Evolutionary conservation across 495 filamentous ascomycete genomes (phyloP).

Genomic region (Recurvomyces mirabilis): DNA sequence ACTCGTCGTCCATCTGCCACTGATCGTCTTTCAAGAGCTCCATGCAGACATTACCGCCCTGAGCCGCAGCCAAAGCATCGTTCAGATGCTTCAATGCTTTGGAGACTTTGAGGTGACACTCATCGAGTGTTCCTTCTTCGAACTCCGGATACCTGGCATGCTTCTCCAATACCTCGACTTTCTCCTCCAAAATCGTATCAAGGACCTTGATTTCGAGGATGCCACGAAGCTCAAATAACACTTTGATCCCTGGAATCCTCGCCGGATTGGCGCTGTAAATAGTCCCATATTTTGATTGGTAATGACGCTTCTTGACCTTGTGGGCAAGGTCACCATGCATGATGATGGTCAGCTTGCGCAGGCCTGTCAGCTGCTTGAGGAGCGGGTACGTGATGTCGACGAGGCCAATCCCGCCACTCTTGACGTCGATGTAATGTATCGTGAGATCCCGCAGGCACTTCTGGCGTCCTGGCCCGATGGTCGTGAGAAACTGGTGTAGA

Average conservation of each 20-base stretch:
- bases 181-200: background rate
- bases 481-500: conserved; percentile 8
- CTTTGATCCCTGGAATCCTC: conserved; percentile 8
- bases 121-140: background rate
- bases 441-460: conserved; percentile 11
- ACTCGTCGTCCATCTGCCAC: conserved; percentile 49
- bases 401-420: conserved; percentile 8
- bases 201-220: conserved; percentile 4
- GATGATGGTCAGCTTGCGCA: conserved; percentile 4
- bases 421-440: conserved; percentile 7
- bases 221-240: conserved; percentile 7
- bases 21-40: conserved; percentile 9
- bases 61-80: conserved; percentile 6
- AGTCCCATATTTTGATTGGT: background rate
- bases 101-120: background rate
- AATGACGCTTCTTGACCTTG: background rate
- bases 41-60: conserved; percentile 4
- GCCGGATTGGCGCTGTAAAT: conserved; percentile 6
- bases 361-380: conserved; percentile 5
- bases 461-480: conserved; percentile 1
- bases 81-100: conserved; percentile 12
- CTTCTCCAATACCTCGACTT: background rate
- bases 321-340: conserved; percentile 1
- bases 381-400: conserved; percentile 5
- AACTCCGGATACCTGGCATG: background rate